Evolutionary conservation across 257 asterid species (phyloP).

Genomic region (Primulina tabacum): DNA sequence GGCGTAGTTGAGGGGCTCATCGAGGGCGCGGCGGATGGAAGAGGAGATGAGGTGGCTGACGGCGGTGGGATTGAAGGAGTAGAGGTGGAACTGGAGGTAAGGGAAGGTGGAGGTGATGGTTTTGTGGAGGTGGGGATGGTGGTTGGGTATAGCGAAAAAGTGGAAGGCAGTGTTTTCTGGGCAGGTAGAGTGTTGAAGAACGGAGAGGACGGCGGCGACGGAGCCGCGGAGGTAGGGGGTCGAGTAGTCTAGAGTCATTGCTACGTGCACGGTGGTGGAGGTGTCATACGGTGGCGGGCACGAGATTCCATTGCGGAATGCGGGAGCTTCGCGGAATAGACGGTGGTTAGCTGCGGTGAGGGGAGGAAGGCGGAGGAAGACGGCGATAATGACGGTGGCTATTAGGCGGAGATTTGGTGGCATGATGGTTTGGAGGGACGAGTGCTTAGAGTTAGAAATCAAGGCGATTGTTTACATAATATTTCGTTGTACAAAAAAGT

Average conservation of each 20-base stretch:
- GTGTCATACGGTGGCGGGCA: conserved; percentile 24
- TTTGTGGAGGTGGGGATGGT: conserved; percentile 24
- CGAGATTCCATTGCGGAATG: conserved; percentile 50
- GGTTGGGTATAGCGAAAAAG: conserved; percentile 24
- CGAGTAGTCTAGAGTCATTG: conserved; percentile 34
- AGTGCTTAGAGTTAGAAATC: no score
- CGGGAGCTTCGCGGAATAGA: conserved; percentile 52
- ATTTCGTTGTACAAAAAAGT: no score
- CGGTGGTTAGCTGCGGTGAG: conserved; percentile 6
- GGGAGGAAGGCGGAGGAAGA: conserved; percentile 21
- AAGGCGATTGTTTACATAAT: no score
- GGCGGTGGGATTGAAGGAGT: conserved; percentile 30
- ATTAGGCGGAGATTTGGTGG: neutral
- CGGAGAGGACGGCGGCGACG: conserved; percentile 39
- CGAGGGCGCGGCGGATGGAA: conserved; percentile 42
- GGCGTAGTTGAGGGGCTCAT: conserved; percentile 37
- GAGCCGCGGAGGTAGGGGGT: conserved; percentile 43
- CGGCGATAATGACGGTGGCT: conserved; percentile 12
- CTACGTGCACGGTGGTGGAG: conserved; percentile 31
- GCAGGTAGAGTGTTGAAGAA: conserved; percentile 45
- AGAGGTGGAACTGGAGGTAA: conserved; percentile 36
- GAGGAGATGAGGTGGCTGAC: conserved; percentile 35
- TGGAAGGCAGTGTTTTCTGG: conserved; percentile 43
- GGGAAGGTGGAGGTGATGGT: conserved; percentile 40
- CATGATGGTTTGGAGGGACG: conserved; percentile 14